Evolutionary conservation across 495 filamentous ascomycete species (phyloP), one percentile per base, ranked within the genome.

Genomic region (Pyronema domesticum): DNA sequence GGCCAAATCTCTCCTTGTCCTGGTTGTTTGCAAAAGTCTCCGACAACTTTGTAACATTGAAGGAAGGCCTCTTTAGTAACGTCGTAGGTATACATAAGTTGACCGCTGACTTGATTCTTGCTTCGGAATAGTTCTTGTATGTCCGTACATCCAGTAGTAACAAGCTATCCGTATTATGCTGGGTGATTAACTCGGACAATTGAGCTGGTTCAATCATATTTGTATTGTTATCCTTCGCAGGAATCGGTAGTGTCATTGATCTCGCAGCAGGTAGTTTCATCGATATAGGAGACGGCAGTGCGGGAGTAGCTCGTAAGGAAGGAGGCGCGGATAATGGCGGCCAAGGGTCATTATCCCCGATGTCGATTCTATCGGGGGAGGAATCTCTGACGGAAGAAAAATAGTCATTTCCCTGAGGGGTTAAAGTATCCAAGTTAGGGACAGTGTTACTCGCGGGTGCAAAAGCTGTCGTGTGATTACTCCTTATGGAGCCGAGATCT

Each of bases 51-150:
- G 85, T 72, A n/a, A 93, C 76, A 58, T 89, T 87, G 68, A 89
- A 98, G 0, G 91, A 89, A 8, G 83, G 80, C 51, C 91, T 75
- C 68, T 95, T 98, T 42, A 96, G 69, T 37, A 98, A 69, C 0
- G 89, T 98, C 7, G 91, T 98, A 0, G 91, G 91, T 53, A 96
- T 93, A 57, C 93, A 96, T 10, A 98, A 73, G 68, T 94, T 96
- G 45, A 98, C 67, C 0, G 91, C 86, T 6, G 80, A 81, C 42
- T 70, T 65, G 17, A 98, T 84, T 23, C 83, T 78, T 46, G 83
- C 81, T 40, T 79, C 73, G 9, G 80, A 74, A 65, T 80, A 95
- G 60, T 88, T 85, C 8, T 86, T 82, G 55, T 81, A 87, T 6
- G 91, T 86, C 15, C 91, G 80, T 34, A 98, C 76, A 68, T 98